Base-by-base conservation (phyloP, 129 eudicot species). In the Saposhnikovia divaricata region DNA sequence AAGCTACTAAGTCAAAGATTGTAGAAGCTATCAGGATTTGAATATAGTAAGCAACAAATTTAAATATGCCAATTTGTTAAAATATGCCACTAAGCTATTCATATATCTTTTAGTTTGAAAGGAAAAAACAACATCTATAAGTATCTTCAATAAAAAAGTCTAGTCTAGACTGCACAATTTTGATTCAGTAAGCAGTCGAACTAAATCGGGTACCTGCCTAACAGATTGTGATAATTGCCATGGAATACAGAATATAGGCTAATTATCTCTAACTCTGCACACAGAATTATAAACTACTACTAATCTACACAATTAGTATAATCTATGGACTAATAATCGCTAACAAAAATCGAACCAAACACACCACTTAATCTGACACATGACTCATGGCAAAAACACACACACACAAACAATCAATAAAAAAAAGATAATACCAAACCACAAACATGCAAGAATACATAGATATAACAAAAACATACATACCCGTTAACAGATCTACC, bases 401-500 rank as follows among this genome's bases (percentile, higher is more conserved):
- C 6, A 51, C 10, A 53, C 6, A 21, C 2, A 23, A 14, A 18
- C 6, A 37, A 21, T 72, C 43, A 72, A 44, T n/a, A 74, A 23
- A 42, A 74, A 74, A 23, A 23, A 11, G 37, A 74, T 1, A 4
- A 28, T 42, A 73, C 21, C 4, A 13, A 9, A 11, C 4, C 34
- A 27, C 1, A n/a, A n/a, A 61, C 69, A 61, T 2, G 34, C 28
- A 28, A 0, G 14, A 9, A 3, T 12, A 13, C 13, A 61, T 2
- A 46, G 0, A 40, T 1, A 25, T 9, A 0, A 75, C 1, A 40
- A 3, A 4, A 14, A 73, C 6, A 40, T 2, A 77, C 53, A 76
- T 83, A 88, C 91, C 91, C 91, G 65, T 83, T 85, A 75, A 83
- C 85, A 57, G 91, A 88, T 85, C 89, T 78, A 65, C 81, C 79